Evolutionary conservation across 1,284 basidiomycete species (phyloP), one percentile per base, ranked within the genome.

Genomic region (Ceratorhiza oryzae-sativae): DNA sequence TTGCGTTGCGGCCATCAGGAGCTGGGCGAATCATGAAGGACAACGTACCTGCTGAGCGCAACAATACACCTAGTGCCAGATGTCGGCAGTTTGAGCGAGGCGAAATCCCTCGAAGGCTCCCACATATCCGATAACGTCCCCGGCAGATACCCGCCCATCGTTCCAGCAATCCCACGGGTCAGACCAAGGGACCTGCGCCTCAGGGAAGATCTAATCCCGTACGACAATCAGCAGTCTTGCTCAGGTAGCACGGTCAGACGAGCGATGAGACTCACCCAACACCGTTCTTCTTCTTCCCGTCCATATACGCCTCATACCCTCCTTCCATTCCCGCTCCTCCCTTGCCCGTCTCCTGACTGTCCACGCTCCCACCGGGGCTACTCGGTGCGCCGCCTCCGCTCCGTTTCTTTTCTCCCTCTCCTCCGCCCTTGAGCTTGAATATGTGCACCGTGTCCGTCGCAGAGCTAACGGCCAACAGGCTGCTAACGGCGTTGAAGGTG

Each of bases 391-490:
- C 70, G 4, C 30, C 25, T 30, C 71, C n/a, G n/a, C 25, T 23
- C 6, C 71, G 48, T 46, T 56, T 53, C 27, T 18, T 36, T 34
- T 73, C 71, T 9, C 71, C 76, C 71, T 74, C 78, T 75, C 73
- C 74, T 61, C 75, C 80, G 76, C 70, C 81, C 73, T 75, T 87
- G 3, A 99, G 84, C 79, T 94, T 94, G 84, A 98, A 99, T 62
- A 99, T 92, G 81, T 99, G 97, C 41, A 99, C 95, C 8, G 97
- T 99, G 76, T 95, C 95, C 74, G 95, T 94, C 75, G 95, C 97
- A 8, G 89, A 92, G 77, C 90, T 93, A 6, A 98, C 96, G 1
- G 94, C 94, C 15, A 99, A 82, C 13, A 99, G 80, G 2, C 90
- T 91, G 20, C 88, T 89, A 42, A 94, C 89, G 1, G 89, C 81